Evolutionary conservation across 2,329 filamentous ascomycete species (phyloP), one percentile per base, ranked within the genome.

Genomic region (Ophiocordyceps camponoti-leonardi): DNA sequence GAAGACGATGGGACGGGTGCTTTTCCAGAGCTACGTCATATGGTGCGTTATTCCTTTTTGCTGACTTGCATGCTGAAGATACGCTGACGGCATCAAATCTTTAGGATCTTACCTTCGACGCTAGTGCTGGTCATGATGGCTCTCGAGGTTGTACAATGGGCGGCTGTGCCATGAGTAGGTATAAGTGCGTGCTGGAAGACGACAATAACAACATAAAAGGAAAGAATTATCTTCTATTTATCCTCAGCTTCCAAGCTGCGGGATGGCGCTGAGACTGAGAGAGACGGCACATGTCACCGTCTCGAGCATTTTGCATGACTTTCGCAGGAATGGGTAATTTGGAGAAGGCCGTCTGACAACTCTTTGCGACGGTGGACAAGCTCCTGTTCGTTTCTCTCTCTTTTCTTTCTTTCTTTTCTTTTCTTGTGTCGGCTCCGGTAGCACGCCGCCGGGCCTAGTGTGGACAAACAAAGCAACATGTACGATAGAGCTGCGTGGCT

Each of bases 71-170:
- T 16, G 10, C 16, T 12, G 23, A 43, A 18, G 26, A 12, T 30
- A 23, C 4, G 2, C 14, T n/a, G 4, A 48, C 59, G 64, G 58
- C 64, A 51, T 44, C 16, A 43, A 40, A 39, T 45, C 51, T 0
- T 31, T 50, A 86, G 82, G 81, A 96, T 98, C 53, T 73, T 98
- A 44, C 92, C 92, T 2, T 94, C 86, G 37, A 98, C 92, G 1
- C 73, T 98, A 40, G 58, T 93, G 33, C 73, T 96, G 41, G 92
- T 98, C 46, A 83, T 96, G 76, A 76, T 84, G 58, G 92, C 90
- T 19, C 71, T 98, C 44, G 87, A 96, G 62, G 87, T 92, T 2
- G 80, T 96, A 6, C 84, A 94, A 58, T 95, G 90, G 90, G 84
- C 87, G 6, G 59, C 50, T 43, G 26, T 19, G 10, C 23, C 41